Evolutionary conservation across 495 filamentous ascomycete genomes (phyloP).

Genomic region (Talaromyces wortmannii): DNA sequence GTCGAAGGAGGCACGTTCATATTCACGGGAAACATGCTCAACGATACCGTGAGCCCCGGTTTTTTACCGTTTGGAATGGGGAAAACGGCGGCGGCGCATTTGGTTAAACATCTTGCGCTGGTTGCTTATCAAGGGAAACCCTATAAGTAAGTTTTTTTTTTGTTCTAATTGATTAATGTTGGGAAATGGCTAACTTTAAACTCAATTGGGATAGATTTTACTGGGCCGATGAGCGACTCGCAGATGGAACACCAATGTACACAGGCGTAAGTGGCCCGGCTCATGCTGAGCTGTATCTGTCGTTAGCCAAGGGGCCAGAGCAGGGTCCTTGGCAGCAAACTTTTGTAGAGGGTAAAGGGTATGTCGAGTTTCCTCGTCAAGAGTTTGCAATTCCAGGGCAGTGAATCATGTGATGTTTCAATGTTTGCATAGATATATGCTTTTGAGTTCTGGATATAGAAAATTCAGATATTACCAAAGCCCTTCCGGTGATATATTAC

Average conservation of each 20-base stretch:
- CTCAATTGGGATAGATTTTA: constrained; percentile 23
- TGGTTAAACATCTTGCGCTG: constrained; percentile 23
- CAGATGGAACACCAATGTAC: constrained; percentile 16
- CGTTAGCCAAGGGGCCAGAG: constrained; percentile 21
- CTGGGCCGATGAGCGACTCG: constrained; percentile 30
- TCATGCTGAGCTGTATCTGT: constrained; percentile 21
- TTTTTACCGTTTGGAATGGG: constrained; percentile 27
- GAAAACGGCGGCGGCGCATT: constrained; percentile 31
- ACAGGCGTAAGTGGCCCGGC: constrained; percentile 21
- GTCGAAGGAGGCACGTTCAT: constrained; percentile 22
- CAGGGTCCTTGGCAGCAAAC: constrained; percentile 31
- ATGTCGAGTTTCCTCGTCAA: constrained; percentile 13
- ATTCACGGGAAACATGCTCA: constrained; percentile 34
- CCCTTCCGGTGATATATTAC: too few species aligned
- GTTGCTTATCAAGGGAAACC: constrained; percentile 26
- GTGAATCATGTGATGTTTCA: too few species aligned
- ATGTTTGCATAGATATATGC: too few species aligned
- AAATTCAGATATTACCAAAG: too few species aligned
- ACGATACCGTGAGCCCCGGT: constrained; percentile 15
- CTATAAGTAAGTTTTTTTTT: constrained; percentile 24
- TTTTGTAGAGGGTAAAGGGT: constrained; percentile 29
- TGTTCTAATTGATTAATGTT: not conserved
- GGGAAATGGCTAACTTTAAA: constrained; percentile 3
- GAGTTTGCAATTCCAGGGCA: not conserved
- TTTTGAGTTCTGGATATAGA: too few species aligned